Evolutionary conservation across 495 filamentous ascomycete genomes (phyloP).

Genomic region (Penicillium subrubescens): DNA sequence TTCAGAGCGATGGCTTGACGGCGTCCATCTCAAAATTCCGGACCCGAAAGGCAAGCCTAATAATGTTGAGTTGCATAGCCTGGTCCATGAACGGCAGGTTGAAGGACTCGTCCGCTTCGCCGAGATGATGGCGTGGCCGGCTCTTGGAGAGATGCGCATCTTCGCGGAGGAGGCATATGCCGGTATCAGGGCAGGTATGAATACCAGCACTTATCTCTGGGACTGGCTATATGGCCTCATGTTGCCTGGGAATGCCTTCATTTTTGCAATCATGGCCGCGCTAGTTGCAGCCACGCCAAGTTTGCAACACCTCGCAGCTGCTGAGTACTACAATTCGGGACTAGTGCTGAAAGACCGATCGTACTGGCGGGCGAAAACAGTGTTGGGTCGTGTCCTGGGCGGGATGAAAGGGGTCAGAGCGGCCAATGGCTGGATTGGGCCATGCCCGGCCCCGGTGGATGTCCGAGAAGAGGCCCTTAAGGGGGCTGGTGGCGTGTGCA

Average conservation of each 20-base stretch:
- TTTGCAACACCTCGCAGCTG: neutral
- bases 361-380: slow-evolving; percentile 11
- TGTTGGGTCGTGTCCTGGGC: slow-evolving; percentile 13
- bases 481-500: slow-evolving; percentile 2
- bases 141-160: slow-evolving; percentile 4
- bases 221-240: slow-evolving; percentile 16
- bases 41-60: neutral
- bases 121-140: slow-evolving; percentile 10
- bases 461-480: neutral
- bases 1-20: slow-evolving; percentile 4
- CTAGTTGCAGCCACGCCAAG: slow-evolving; percentile 6
- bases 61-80: slow-evolving; percentile 5
- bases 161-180: slow-evolving; percentile 6
- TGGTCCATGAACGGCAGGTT: slow-evolving; percentile 7
- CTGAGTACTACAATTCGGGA: slow-evolving; percentile 8
- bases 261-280: slow-evolving; percentile 7
- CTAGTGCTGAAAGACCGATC: slow-evolving; percentile 6
- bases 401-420: slow-evolving; percentile 4
- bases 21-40: neutral
- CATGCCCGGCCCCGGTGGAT: slow-evolving; percentile 5
- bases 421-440: slow-evolving; percentile 13
- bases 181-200: neutral
- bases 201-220: neutral
- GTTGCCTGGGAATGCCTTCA: slow-evolving; percentile 7
- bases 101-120: slow-evolving; percentile 12